A percentile compares a stretch with the other conserved stretches of the same genome.
Conservation (phyloP, 2,329 filamentous ascomycete species). For the Nigrograna mackinnonii region DNA sequence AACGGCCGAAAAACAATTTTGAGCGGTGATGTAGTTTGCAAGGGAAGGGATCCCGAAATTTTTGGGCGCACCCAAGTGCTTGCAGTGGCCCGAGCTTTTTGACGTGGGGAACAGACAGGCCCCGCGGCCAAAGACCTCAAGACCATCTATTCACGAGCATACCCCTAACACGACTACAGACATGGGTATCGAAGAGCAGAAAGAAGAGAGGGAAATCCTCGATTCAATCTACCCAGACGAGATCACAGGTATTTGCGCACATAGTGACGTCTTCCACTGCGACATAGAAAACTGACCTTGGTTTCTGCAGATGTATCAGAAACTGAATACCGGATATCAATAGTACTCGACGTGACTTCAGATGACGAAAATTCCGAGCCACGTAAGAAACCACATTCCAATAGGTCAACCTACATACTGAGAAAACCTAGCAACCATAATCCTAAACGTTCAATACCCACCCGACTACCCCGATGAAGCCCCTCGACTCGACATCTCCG, state of each 20-base stretch:
- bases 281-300: background rate
- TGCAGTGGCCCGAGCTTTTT: constrained; percentile 5
- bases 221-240: constrained; percentile 98
- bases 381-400: constrained; percentile 41
- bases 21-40: background rate
- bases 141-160: background rate
- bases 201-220: constrained; percentile 95
- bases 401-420: background rate
- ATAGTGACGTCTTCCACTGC: constrained; percentile 10
- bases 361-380: constrained; percentile 64
- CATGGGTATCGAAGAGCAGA: constrained; percentile 76
- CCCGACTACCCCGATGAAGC: constrained; percentile 86
- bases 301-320: constrained; percentile 78
- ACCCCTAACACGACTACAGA: constrained; percentile 10
- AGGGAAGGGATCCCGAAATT: background rate
- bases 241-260: constrained; percentile 92
- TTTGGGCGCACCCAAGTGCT: background rate
- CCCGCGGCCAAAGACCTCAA: background rate
- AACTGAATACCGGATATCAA: constrained; percentile 82
- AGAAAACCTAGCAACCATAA: constrained; percentile 60
- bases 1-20: background rate
- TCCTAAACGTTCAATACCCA: constrained; percentile 88
- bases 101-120: constrained; percentile 19
- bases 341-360: constrained; percentile 78
- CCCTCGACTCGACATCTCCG: constrained; percentile 78